A percentile compares a stretch with the other conserved stretches of the same genome.
These are phyloP conservation scores for Pseudocercospora pini-densiflorae DNA, from an alignment of 2,329 filamentous ascomycete species.

Conservation along the genomic window DNA sequence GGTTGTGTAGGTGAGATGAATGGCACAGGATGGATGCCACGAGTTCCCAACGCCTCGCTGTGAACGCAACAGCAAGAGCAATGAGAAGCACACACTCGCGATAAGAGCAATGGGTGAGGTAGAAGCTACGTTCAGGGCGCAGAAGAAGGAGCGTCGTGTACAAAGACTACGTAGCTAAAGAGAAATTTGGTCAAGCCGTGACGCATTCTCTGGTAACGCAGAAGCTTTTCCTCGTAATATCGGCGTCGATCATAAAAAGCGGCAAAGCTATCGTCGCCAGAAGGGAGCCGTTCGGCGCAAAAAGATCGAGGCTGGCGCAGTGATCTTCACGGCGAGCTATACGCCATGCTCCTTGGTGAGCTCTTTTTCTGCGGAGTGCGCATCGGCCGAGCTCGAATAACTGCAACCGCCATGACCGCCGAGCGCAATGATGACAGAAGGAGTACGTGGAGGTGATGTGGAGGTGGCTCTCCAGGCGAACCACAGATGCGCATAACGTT, in stretches of 20 bases:
- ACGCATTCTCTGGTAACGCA: slow-evolving; percentile 4
- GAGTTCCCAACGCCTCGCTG: slow-evolving; percentile 12
- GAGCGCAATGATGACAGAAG: slow-evolving; percentile 9
- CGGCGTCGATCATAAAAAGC: background rate
- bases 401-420: background rate
- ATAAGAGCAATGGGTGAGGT: slow-evolving; percentile 6
- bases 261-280: slow-evolving; percentile 1
- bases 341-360: background rate
- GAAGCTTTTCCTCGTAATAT: background rate
- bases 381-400: slow-evolving; percentile 2
- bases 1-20: background rate
- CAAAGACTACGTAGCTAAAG: background rate
- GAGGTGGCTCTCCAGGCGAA: background rate
- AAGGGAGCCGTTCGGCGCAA: background rate
- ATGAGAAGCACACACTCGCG: background rate
- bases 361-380: background rate
- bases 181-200: background rate
- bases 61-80: slow-evolving; percentile 21
- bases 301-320: background rate
- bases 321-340: background rate
- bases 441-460: background rate
- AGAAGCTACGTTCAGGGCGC: background rate
- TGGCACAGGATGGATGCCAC: slow-evolving; percentile 10
- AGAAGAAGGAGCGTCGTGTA: background rate
- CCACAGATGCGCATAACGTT: background rate